These are phyloP conservation scores for Papiliotrema terrestris DNA, from an alignment of 1,284 basidiomycete genomes.

Conservation along the genomic window DNA sequence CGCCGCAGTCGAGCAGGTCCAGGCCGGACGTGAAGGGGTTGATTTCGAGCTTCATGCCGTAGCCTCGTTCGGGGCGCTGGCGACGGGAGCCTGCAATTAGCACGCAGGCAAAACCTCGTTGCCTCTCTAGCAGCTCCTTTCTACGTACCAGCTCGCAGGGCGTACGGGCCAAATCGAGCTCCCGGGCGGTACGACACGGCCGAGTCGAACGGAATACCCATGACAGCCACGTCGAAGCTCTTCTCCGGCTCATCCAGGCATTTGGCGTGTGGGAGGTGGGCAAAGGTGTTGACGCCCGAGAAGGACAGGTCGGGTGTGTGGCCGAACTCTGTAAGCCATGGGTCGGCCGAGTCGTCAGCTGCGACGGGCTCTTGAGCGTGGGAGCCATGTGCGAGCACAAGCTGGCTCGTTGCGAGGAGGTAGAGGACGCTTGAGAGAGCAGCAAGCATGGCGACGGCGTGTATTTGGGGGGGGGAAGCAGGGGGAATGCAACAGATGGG, in stretches of 20 bases:
- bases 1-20: conserved; percentile 45
- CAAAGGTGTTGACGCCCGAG: conserved; percentile 45
- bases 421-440: background rate
- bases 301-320: conserved; percentile 40
- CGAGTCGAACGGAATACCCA: conserved; percentile 46
- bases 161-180: conserved; percentile 47
- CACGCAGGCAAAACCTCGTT: too few relatives aligned
- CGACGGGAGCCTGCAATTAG: conserved; percentile 23
- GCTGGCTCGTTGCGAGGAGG: background rate
- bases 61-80: conserved; percentile 32
- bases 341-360: conserved; percentile 11
- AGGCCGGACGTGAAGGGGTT: conserved; percentile 34
- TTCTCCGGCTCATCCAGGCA: conserved; percentile 43
- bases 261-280: conserved; percentile 38
- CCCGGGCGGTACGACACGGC: conserved; percentile 42
- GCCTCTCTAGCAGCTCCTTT: background rate
- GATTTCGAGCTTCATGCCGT: conserved; percentile 26
- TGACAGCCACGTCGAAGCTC: conserved; percentile 48
- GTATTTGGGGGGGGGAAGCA: background rate
- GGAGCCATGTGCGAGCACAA: background rate
- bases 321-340: conserved; percentile 33
- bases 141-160: conserved; percentile 35
- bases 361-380: background rate
- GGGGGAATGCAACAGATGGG: background rate
- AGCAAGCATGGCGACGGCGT: background rate